Conservation (phyloP, 306 rosid species). For the Phaseolus lunatus region DNA sequence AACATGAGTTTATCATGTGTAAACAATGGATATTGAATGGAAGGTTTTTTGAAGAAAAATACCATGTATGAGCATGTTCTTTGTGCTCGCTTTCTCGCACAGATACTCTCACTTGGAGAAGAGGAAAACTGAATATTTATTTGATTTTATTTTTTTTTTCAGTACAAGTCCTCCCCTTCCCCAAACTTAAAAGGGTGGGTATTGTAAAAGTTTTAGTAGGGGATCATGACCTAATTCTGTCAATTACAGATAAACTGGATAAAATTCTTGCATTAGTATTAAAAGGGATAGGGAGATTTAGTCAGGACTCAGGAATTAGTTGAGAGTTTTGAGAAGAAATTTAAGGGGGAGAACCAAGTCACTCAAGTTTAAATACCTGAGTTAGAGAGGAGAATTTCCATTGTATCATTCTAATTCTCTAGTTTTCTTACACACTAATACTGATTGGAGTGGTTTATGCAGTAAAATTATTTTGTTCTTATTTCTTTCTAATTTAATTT, state of each 20-base stretch:
- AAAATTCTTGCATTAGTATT: neutral
- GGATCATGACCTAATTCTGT: neutral
- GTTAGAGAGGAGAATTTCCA: neutral
- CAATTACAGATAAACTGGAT: neutral
- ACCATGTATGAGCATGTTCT: neutral
- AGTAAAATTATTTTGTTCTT: neutral
- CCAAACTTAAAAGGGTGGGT: neutral
- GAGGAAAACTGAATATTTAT: neutral
- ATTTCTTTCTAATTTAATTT: neutral
- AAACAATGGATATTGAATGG: neutral
- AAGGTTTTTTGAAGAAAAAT: neutral
- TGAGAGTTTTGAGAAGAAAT: conserved; percentile 1
- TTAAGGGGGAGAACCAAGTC: neutral
- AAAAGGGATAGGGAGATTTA: neutral
- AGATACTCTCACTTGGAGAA: neutral
- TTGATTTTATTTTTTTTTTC: neutral
- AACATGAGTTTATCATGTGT: conserved; percentile 5
- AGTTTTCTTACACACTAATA: neutral
- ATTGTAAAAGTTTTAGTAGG: neutral
- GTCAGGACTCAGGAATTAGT: neutral
- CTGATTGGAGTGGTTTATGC: neutral
- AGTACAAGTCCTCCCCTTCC: neutral
- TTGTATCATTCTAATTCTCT: neutral
- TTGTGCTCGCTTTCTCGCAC: neutral
- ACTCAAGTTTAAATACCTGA: neutral